Evolutionary conservation across 768 basidiomycete species (phyloP), one percentile per base, ranked within the genome.

Genomic region (Russula foetens): DNA sequence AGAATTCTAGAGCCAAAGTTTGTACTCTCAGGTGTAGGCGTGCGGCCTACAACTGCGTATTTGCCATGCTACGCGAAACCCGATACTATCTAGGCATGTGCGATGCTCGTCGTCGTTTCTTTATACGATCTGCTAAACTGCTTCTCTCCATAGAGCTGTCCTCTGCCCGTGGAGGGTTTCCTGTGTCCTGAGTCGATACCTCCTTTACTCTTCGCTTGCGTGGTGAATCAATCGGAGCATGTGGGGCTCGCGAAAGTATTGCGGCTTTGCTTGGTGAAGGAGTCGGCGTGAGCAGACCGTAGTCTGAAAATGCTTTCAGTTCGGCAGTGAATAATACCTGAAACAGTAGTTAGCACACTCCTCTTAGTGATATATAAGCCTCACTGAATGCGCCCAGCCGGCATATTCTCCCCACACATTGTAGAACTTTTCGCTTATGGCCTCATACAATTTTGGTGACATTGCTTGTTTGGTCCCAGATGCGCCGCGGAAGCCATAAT

Each of bases 371-470:
- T 21, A 21, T 23, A 38, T 28, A 8, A 29, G 14, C 71, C 81
- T 50, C 60, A 92, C 91, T 0, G 86, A 84, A 69, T 96, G 94
- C 0, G 89, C 88, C 93, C 93, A 96, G 19, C 94, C 93, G 5
- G 92, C 92, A 68, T 88, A 84, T 2, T 83, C 77, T 9, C 91
- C 92, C 94, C 94, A 97, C 0, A 84, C 77, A 0, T 72, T 67
- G 2, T 77, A 70, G 6, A 96, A 74, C 67, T 80, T 86, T 9
- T 71, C 67, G 63, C 80, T 85, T 26, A 96, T 79, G 59, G 85
- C 82, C 9, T 86, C 83, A 67, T 95, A 93, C 19, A 94, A 69
- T 63, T 82, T 85, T 0, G 89, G 84, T 0, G 84, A 86, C 85
- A 95, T 88, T 35, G 72, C 75, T 3, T 76, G 69, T 68, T 88